Evolutionary conservation across 352 stramenopile species (phyloP), one percentile per base, ranked within the genome.

Genomic region (Pythium diclinum): DNA sequence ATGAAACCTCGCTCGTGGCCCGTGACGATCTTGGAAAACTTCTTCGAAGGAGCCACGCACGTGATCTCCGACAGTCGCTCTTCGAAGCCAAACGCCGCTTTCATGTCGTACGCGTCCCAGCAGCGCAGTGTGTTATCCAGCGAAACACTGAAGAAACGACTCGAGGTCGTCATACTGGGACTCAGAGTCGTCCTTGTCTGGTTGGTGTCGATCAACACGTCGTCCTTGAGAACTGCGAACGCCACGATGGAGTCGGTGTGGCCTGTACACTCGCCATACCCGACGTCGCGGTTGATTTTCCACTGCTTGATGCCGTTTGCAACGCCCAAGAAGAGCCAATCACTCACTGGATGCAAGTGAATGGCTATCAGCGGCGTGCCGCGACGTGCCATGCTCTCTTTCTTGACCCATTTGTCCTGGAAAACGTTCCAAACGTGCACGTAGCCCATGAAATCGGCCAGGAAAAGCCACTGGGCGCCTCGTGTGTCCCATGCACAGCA

Each of bases 41-140:
- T 67, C 38, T 75, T 81, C 0, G 81, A 83, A 9, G 72, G 61
- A 4, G 74, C 38, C 61, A 91, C 85, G 44, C 74, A 81, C 19
- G 81, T 88, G 30, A 93, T 74, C 57, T 93, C 82, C 0, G 77
- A 81, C 4, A 76, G 52, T n/a, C 72, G 73, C 62, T 91, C 84
- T 59, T 90, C 78, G 63, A 91, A 93, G 17, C 76, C 69, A 52
- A 80, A 89, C 6, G 79, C 69, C 3, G 71, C 61, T 34, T 85
- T 83, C 69, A 88, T 82, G 30, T 89, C 79, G 60, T 87, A 87
- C 42, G 77, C 74, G 38, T 90, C 82, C 84, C 84, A 93, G 60
- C 84, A 93, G 1, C 84, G 77, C 19, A 93, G 73, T n/a, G 80
- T 81, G 19, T 80, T 84, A 52, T 93, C 84, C 19, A 89, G 58